These are phyloP conservation scores for Rehmannia glutinosa DNA, from an alignment of 257 asterid species.

Conservation along the genomic window DNA sequence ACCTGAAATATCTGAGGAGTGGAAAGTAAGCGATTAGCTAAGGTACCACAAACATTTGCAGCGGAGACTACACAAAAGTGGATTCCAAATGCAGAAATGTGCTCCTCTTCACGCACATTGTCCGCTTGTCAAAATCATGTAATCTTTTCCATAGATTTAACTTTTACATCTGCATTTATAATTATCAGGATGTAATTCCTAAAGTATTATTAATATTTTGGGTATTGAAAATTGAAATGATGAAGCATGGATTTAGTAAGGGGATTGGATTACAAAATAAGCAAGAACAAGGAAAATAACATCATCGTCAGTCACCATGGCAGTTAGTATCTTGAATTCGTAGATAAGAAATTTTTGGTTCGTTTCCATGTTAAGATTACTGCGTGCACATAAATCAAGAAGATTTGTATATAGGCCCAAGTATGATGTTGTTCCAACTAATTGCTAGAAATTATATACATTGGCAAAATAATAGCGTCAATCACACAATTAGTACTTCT, in stretches of 20 bases:
- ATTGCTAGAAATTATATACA: no score
- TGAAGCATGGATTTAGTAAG: background rate
- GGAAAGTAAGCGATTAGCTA: slow-evolving; percentile 41
- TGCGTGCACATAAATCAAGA: no score
- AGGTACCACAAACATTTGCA: slow-evolving; percentile 32
- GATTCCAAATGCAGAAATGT: slow-evolving; percentile 42
- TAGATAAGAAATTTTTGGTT: slow-evolving; percentile 31
- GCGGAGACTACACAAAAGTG: slow-evolving; percentile 34
- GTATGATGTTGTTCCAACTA: no score
- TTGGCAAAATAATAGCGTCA: no score
- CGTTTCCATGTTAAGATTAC: slow-evolving; percentile 32
- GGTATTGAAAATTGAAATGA: no score
- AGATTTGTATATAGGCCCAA: no score
- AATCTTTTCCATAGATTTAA: no score
- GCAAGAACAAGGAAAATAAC: slow-evolving; percentile 34
- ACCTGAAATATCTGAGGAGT: slow-evolving; percentile 42
- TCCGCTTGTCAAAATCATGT: slow-evolving; percentile 36
- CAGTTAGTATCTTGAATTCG: slow-evolving; percentile 33
- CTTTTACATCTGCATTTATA: background rate
- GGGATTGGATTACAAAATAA: slow-evolving; percentile 21
- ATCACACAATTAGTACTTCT: no score
- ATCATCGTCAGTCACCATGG: slow-evolving; percentile 33
- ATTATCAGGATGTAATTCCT: no score
- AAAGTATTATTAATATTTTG: no score
- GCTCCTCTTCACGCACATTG: slow-evolving; percentile 32